A percentile compares a stretch with the other conserved stretches of the same genome.
These are phyloP conservation scores for Cyclocybe aegerita DNA, from an alignment of 768 basidiomycete genomes.

Conservation along the genomic window DNA sequence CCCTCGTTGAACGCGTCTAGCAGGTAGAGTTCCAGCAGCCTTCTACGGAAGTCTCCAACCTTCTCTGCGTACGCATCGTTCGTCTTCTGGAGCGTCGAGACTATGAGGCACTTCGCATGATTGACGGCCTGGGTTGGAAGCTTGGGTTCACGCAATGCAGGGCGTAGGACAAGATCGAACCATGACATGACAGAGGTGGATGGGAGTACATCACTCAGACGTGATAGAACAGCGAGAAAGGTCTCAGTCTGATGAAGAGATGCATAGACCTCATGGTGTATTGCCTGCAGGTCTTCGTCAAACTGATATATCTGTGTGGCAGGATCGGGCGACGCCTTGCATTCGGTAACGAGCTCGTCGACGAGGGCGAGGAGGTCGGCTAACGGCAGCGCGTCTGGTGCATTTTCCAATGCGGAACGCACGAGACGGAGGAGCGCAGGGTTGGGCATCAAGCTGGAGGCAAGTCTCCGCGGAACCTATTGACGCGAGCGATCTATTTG, in stretches of 20 bases:
- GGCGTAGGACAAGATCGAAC: constrained; percentile 80
- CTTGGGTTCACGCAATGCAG: constrained; percentile 73
- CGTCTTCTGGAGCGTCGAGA: constrained; percentile 56
- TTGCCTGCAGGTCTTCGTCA: constrained; percentile 66
- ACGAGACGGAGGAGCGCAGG: constrained; percentile 40
- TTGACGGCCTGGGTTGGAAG: constrained; percentile 56
- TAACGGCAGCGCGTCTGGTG: constrained; percentile 49
- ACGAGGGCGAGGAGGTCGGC: constrained; percentile 47
- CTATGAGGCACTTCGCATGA: constrained; percentile 72
- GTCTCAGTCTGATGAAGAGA: constrained; percentile 61
- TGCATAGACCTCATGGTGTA: constrained; percentile 62
- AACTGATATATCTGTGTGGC: constrained; percentile 45
- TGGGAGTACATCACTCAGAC: constrained; percentile 60
- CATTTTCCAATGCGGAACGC: constrained; percentile 54
- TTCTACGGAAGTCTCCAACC: constrained; percentile 63
- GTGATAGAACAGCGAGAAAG: constrained; percentile 65
- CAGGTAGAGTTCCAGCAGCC: constrained; percentile 73
- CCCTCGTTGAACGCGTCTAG: constrained; percentile 76
- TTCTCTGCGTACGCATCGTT: constrained; percentile 44
- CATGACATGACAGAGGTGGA: constrained; percentile 73
- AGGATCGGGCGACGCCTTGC: constrained; percentile 44
- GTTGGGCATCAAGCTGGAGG: constrained; percentile 17
- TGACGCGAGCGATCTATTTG: constrained; percentile 7
- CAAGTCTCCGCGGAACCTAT: constrained; percentile 8
- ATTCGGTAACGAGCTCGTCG: constrained; percentile 57